These are phyloP conservation scores for Ricinus communis DNA, from an alignment of 345 rosid genomes.

Conservation along the genomic window DNA sequence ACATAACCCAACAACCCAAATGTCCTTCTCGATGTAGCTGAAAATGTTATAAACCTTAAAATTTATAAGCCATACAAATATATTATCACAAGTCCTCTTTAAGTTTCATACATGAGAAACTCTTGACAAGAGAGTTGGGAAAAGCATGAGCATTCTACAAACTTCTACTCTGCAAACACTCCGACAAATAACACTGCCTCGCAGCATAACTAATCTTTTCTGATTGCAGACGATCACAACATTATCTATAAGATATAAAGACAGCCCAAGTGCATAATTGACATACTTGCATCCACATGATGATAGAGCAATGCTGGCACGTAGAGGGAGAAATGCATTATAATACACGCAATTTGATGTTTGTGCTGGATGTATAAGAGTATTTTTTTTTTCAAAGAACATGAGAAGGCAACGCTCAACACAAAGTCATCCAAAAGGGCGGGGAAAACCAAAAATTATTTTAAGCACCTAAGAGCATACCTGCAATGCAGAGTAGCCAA, in stretches of 20 bases:
- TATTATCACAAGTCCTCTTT: conserved; percentile 9
- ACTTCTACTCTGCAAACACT: not conserved
- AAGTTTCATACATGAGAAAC: conserved; percentile 12
- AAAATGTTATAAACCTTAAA: conserved; percentile 1
- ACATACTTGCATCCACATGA: not conserved
- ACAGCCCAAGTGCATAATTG: not conserved
- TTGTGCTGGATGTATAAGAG: not conserved
- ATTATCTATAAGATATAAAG: conserved; percentile 15
- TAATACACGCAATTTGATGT: not conserved
- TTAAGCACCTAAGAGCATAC: not conserved
- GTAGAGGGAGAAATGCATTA: not conserved
- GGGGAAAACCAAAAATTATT: not conserved
- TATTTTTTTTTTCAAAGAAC: not conserved
- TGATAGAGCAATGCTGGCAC: not conserved
- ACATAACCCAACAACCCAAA: no score
- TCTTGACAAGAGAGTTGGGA: not conserved
- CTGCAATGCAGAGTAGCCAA: conserved; percentile 4
- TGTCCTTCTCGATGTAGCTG: no score
- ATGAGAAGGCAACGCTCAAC: not conserved
- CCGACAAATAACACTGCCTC: not conserved
- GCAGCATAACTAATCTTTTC: conserved; percentile 8
- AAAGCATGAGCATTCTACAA: not conserved
- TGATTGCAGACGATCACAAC: not conserved
- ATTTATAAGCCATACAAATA: conserved; percentile 8
- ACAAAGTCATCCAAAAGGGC: not conserved